phyloP scores from a whole-genome alignment of 176 grass and related monocot species.

The Elymus sibiricus region DNA sequence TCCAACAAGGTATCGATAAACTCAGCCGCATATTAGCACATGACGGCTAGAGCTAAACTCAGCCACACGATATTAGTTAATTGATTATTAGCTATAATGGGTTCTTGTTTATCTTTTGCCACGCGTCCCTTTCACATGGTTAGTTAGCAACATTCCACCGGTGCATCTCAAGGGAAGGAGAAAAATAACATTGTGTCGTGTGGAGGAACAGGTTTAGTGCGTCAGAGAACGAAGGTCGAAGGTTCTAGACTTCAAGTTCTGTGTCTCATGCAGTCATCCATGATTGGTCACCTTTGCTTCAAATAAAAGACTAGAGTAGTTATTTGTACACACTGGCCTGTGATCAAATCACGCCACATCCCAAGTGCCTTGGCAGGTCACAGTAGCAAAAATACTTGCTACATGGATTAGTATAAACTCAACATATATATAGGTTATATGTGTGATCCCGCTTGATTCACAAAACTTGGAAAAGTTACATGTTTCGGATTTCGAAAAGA shows the following conservation, averaged over 20 bases:
- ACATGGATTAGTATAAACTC: background rate
- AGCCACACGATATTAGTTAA: background rate
- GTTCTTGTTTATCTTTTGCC: background rate
- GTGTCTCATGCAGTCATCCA: background rate
- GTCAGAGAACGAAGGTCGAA: background rate
- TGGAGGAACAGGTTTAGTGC: background rate
- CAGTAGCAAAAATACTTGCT: too few species aligned
- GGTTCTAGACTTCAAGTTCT: background rate
- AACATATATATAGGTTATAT: background rate
- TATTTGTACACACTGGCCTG: background rate
- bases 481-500: background rate
- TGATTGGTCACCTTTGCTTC: background rate
- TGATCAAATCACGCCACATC: background rate
- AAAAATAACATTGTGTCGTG: background rate
- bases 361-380: background rate
- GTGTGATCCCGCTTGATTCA: background rate
- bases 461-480: background rate
- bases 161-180: background rate
- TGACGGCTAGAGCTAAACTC: background rate
- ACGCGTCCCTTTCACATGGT: background rate
- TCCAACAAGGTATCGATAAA: background rate
- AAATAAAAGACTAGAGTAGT: background rate
- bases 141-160: background rate
- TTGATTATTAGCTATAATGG: background rate
- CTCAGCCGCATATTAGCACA: background rate